These are phyloP conservation scores for Colletotrichum sp. DNA, from an alignment of 2,329 filamentous ascomycete species.

Conservation along the genomic window DNA sequence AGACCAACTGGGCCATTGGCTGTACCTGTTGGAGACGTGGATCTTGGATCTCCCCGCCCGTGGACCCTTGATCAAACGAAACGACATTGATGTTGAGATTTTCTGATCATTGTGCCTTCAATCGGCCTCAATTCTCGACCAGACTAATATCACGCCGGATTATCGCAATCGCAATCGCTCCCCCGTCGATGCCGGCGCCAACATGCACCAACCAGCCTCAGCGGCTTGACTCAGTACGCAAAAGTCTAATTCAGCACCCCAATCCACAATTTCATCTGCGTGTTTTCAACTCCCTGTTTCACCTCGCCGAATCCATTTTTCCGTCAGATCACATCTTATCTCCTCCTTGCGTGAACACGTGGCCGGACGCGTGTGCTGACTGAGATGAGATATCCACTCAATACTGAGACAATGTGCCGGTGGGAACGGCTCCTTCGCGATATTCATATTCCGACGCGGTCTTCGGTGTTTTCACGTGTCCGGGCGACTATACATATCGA, in stretches of 20 bases:
- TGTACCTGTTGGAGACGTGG: not conserved
- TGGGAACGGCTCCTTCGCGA: not conserved
- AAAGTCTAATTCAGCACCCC: conserved; percentile 13
- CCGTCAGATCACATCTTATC: not conserved
- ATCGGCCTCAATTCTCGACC: not conserved
- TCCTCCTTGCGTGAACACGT: conserved; percentile 2
- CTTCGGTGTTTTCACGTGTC: not conserved
- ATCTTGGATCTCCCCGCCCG: not conserved
- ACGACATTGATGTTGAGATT: not conserved
- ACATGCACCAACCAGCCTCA: not conserved
- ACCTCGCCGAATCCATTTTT: conserved; percentile 1
- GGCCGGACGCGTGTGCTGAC: conserved; percentile 12
- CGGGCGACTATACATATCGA: not conserved
- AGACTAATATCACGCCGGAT: not conserved
- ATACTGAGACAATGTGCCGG: not conserved
- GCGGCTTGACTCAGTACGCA: conserved; percentile 5
- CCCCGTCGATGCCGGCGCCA: not conserved
- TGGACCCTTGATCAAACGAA: not conserved
- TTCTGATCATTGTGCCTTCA: not conserved
- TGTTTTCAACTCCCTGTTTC: not conserved
- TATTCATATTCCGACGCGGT: not conserved
- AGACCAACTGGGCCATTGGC: not conserved
- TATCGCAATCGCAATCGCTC: not conserved
- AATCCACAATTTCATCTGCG: conserved; percentile 1
- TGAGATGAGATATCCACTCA: not conserved